Conservation (phyloP, 805 yeast species). For the Candida cerambycidarum region DNA sequence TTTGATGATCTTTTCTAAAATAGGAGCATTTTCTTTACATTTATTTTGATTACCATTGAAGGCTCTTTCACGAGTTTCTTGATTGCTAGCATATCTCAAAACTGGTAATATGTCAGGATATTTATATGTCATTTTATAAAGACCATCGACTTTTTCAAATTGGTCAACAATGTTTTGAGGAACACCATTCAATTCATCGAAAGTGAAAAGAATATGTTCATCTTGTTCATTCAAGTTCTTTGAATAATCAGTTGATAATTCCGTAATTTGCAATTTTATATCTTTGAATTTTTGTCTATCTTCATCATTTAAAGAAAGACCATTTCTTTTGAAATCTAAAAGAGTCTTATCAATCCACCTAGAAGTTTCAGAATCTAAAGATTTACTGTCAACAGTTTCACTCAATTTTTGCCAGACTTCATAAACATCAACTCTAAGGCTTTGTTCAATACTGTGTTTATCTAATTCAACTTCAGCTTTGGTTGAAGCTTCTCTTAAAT, state of each 20-base stretch:
- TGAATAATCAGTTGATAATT: slow-evolving; percentile 53
- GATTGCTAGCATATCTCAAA: slow-evolving; percentile 64
- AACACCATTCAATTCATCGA: slow-evolving; percentile 70
- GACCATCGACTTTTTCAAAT: slow-evolving; percentile 48
- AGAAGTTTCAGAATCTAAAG: slow-evolving; percentile 52
- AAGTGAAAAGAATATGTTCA: slow-evolving; percentile 58
- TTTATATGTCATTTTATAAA: slow-evolving; percentile 68
- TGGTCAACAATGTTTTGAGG: slow-evolving; percentile 62
- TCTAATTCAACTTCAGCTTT: slow-evolving; percentile 59
- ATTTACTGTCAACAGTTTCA: slow-evolving; percentile 26
- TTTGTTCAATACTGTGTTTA: slow-evolving; percentile 61
- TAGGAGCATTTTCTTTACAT: slow-evolving; percentile 59
- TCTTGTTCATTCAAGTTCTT: slow-evolving; percentile 73
- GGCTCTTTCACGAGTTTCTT: slow-evolving; percentile 66
- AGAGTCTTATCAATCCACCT: slow-evolving; percentile 59
- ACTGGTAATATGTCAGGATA: slow-evolving; percentile 80
- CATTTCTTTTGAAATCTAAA: slow-evolving; percentile 61
- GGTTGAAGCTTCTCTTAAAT: slow-evolving; percentile 69
- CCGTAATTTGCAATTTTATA: slow-evolving; percentile 59
- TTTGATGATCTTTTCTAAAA: slow-evolving; percentile 59
- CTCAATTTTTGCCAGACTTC: slow-evolving; percentile 55
- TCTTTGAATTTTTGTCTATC: slow-evolving; percentile 56
- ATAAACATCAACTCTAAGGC: slow-evolving; percentile 55
- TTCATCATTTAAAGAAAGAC: slow-evolving; percentile 60
- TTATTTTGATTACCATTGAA: slow-evolving; percentile 68